These are phyloP conservation scores for Vitis cinerea DNA, from an alignment of 164 flowering plant genomes.

Conservation along the genomic window DNA sequence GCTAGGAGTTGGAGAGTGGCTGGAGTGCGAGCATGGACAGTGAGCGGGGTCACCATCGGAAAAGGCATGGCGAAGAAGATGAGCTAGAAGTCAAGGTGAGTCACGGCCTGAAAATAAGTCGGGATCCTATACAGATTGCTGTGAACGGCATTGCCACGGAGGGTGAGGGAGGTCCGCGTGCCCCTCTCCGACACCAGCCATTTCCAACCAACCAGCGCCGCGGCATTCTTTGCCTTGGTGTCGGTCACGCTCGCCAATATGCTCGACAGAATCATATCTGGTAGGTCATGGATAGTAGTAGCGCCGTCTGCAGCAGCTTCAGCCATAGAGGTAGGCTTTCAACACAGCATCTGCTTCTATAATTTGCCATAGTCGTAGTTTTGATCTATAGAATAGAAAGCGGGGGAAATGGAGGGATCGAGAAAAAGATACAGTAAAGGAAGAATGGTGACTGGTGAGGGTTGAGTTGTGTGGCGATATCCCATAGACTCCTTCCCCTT, in stretches of 20 bases:
- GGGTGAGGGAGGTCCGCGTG: slow-evolving; percentile 63
- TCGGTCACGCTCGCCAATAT: slow-evolving; percentile 47
- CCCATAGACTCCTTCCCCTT: too few relatives aligned
- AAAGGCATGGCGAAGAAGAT: slow-evolving; percentile 52
- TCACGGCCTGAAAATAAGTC: slow-evolving; percentile 47
- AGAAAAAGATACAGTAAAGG: not conserved
- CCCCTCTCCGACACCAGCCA: slow-evolving; percentile 58
- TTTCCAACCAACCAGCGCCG: slow-evolving; percentile 60
- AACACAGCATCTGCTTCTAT: not conserved
- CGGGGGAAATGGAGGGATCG: slow-evolving; percentile 1
- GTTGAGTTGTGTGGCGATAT: not conserved
- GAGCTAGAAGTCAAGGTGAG: slow-evolving; percentile 68
- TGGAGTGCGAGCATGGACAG: slow-evolving; percentile 56
- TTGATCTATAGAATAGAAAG: not conserved
- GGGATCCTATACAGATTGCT: slow-evolving; percentile 63
- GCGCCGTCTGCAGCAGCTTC: not conserved
- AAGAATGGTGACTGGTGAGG: not conserved
- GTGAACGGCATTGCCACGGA: slow-evolving; percentile 69
- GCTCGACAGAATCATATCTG: slow-evolving; percentile 63
- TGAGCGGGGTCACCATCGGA: slow-evolving; percentile 56
- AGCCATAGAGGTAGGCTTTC: not conserved
- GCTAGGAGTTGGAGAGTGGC: slow-evolving; percentile 44
- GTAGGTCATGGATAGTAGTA: slow-evolving; percentile 60
- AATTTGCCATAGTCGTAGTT: not conserved
- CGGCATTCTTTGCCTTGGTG: slow-evolving; percentile 62